These are phyloP conservation scores for Suillus lakei DNA, from an alignment of 768 basidiomycete species.

Conservation along the genomic window DNA sequence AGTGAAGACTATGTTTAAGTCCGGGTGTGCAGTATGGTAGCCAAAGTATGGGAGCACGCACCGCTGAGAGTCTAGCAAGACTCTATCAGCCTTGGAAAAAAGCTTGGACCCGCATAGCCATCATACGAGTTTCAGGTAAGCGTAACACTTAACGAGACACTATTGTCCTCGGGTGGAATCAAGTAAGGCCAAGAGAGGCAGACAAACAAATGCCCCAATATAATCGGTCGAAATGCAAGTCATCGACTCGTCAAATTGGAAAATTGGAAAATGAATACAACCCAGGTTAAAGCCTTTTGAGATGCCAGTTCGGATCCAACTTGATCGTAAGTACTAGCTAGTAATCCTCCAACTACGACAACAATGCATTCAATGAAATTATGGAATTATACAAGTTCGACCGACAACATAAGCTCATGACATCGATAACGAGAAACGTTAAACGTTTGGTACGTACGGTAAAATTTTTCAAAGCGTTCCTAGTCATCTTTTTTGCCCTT, in stretches of 20 bases:
- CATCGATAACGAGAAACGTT: not conserved
- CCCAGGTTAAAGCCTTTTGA: not conserved
- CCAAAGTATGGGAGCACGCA: not conserved
- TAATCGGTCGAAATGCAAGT: not conserved
- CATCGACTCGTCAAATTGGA: not conserved
- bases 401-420: not conserved
- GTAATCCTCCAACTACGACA: too few species aligned
- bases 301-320: not conserved
- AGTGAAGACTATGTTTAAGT: not conserved
- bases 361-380: too few species aligned
- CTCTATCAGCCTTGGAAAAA: not conserved
- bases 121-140: not conserved
- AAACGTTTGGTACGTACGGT: not conserved
- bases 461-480: not conserved
- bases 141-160: not conserved
- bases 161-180: not conserved
- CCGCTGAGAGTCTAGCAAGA: not conserved
- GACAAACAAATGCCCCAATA: slow-evolving; percentile 3
- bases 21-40: not conserved
- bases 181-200: not conserved
- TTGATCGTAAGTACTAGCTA: too few species aligned
- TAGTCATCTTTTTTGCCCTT: not conserved
- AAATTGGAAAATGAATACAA: not conserved
- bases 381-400: not conserved
- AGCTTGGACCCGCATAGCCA: not conserved